Conservation (phyloP, 805 yeast species). For the Starmerella apicola region DNA sequence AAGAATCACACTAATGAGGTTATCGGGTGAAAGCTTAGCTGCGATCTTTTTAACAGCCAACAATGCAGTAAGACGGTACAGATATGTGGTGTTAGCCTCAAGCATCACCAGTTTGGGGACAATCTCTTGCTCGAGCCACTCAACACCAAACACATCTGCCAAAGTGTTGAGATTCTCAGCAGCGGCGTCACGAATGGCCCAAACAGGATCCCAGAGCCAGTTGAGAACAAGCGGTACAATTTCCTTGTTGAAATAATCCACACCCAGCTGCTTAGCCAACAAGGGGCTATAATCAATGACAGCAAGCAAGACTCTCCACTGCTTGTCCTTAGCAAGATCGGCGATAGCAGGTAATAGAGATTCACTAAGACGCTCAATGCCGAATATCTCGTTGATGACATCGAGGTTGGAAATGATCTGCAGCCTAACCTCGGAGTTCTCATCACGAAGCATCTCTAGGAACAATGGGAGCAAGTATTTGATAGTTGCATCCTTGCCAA, state of each 20-base stretch:
- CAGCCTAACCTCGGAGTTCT: conserved; percentile 88
- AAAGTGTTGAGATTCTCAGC: conserved; percentile 68
- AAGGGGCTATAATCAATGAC: conserved; percentile 93
- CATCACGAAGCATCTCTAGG: conserved; percentile 89
- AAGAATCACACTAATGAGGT: conserved; percentile 51
- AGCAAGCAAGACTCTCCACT: conserved; percentile 96
- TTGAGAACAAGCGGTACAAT: conserved; percentile 81
- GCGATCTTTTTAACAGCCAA: conserved; percentile 76
- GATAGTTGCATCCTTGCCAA: conserved; percentile 74
- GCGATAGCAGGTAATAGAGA: conserved; percentile 89
- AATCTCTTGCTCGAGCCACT: conserved; percentile 83
- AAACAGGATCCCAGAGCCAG: conserved; percentile 98
- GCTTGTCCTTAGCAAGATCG: conserved; percentile 88
- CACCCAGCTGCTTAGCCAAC: conserved; percentile 87
- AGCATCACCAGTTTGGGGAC: conserved; percentile 58
- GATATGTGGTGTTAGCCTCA: conserved; percentile 53
- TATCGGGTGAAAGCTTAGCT: conserved; percentile 50
- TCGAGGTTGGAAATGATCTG: conserved; percentile 88
- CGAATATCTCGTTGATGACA: conserved; percentile 86
- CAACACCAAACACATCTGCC: conserved; percentile 78
- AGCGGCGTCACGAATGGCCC: conserved; percentile 93
- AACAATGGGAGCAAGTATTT: conserved; percentile 77
- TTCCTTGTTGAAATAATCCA: conserved; percentile 83
- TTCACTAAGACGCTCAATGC: conserved; percentile 75
- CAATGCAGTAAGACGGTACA: conserved; percentile 82